Evolutionary conservation across 129 eudicot genomes (phyloP), one percentile per base, ranked within the genome.

Genomic region (Solidago caesia): DNA sequence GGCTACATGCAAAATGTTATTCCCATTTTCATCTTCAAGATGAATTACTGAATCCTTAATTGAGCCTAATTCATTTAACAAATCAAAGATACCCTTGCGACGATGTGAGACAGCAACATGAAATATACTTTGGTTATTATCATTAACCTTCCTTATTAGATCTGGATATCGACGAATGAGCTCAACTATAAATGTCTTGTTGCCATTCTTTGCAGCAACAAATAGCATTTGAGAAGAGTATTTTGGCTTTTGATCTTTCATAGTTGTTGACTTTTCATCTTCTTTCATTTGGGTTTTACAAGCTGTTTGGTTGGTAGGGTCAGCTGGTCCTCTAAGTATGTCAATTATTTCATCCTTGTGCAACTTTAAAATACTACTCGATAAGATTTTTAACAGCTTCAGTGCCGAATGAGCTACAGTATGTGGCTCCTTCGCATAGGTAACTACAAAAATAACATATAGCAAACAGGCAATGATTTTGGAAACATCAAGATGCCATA

Each of bases 121-220:
- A 64, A 64, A 64, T 64, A 64, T 64, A 64, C 49, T 64, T 43
- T 64, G 51, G 9, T 42, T 44, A 25, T n/a, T 44, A 64, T 42
- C 74, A 46, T 79, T 60, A 21, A 46, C 64, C 44, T 67, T 74
- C 75, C 79, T 45, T 45, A 70, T 67, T 55, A 80, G 39, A 10
- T 74, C 76, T 16, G 79, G 79, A 66, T 51, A 73, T 5, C 42
- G 44, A 1, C 16, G 41, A 64, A 79, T 14, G 9, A 72, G 72
- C 66, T 27, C 77, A 44, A 59, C 62, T 10, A 79, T 5, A 48
- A 72, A 72, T 44, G 47, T 56, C 44, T 45, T 41, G 51, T 72
- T 79, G 21, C 83, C 79, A 27, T 62, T 13, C 33, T 74, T 52
- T 10, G 75, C 79, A 21, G 78, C 83, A 65, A 48, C 13, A 11